Base-by-base conservation (phyloP, 1,284 basidiomycete genomes). In the Ustilago curta region DNA sequence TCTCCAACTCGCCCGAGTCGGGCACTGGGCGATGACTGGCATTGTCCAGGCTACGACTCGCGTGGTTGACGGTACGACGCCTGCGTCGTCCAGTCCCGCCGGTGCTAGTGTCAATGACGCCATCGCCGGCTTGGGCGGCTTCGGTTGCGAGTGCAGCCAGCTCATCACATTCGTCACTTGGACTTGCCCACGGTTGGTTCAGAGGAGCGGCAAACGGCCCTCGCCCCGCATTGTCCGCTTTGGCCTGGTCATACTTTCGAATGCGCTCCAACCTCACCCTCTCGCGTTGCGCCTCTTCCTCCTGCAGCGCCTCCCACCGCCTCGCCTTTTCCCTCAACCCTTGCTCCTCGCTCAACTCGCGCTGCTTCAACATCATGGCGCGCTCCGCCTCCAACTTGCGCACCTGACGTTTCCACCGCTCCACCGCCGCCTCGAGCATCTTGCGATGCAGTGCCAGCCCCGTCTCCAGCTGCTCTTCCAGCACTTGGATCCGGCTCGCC, bases 91-190 rank as follows among this genome's bases (percentile, higher is more conserved):
- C 35, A 12, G n/a, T n/a, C n/a, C 69, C 40, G 29, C 55, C 32
- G 1, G 49, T 31, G 44, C 21, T 29, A 23, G 25, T 31, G 31
- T 32, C 8, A 16, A 43, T 14, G 14, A 25, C 31, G 9, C 55
- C 66, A 7, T 65, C 72, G 6, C 72, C 72, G 0, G 72, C 72
- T 44, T 70, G 59, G 9, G 56, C 59, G 18, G 72, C 67, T 48
- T 75, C 72, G 0, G 21, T 18, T 2, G 72, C 72, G 12, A 75
- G 29, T 9, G 67, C 63, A 1, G 67, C 63, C 2, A 75, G 59
- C 29, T 75, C 72, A 35, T 75, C 71, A n/a, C n/a, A n/a, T n/a
- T n/a, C n/a, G n/a, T n/a, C n/a, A n/a, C n/a, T n/a, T n/a, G n/a
- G n/a, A n/a, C n/a, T n/a, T n/a, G n/a, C n/a, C n/a, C n/a, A n/a